Evolutionary conservation across 2,329 filamentous ascomycete species (phyloP).

Genomic region (Paraphaeosphaeria sporulosa): DNA sequence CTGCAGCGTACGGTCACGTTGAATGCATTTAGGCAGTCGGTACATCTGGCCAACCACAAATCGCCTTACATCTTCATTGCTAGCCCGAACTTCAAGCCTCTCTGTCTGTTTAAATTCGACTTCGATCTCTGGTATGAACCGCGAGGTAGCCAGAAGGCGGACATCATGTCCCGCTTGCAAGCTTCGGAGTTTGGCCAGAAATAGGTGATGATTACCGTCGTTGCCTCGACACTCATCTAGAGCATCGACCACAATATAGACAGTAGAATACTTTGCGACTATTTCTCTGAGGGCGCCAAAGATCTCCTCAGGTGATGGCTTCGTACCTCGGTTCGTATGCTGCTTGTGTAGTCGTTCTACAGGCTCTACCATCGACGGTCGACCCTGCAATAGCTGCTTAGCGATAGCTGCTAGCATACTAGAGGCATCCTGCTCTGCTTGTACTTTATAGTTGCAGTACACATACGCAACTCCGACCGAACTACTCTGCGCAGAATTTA

Average conservation of each 20-base stretch:
- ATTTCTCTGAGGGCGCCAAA: conserved; percentile 24
- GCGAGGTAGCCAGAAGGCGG: conserved; percentile 24
- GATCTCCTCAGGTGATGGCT: conserved; percentile 30
- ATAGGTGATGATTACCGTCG: conserved; percentile 18
- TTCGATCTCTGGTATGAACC: neutral
- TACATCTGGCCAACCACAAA: neutral
- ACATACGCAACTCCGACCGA: neutral
- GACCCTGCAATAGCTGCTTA: neutral
- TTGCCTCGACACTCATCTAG: conserved; percentile 38
- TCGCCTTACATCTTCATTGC: neutral
- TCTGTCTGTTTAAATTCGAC: neutral
- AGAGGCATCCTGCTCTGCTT: neutral
- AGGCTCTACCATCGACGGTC: neutral
- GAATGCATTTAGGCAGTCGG: neutral
- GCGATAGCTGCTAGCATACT: neutral
- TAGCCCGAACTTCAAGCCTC: neutral
- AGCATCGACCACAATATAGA: conserved; percentile 42
- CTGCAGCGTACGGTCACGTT: neutral
- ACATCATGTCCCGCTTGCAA: conserved; percentile 16
- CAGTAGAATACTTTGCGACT: conserved; percentile 24
- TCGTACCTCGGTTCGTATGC: conserved; percentile 26
- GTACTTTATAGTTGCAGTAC: conserved; percentile 2
- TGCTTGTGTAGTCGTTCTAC: conserved; percentile 26
- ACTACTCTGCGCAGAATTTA: neutral
- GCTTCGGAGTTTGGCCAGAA: conserved; percentile 19